phyloP scores from a whole-genome alignment of 108 stramenopile species.

The Pseudonitzschia delicatissima region DNA sequence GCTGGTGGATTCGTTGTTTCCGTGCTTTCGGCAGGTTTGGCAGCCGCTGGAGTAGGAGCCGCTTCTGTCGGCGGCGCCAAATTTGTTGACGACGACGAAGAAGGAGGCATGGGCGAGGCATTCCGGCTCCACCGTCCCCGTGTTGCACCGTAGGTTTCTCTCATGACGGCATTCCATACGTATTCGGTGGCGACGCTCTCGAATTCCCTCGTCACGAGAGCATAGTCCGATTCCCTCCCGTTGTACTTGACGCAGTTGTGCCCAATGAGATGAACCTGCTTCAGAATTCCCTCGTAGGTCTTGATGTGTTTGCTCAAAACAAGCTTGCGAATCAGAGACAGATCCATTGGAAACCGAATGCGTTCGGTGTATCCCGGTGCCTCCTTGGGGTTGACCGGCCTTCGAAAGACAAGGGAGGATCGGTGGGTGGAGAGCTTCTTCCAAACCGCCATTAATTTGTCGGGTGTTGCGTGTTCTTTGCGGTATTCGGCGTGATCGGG shows the following conservation, averaged over 20 bases:
- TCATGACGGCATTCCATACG: constrained; percentile 28
- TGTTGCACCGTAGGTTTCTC: not conserved
- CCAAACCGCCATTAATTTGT: constrained; percentile 54
- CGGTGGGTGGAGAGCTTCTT: constrained; percentile 76
- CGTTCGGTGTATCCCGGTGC: constrained; percentile 82
- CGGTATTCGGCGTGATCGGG: constrained; percentile 43
- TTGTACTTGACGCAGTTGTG: constrained; percentile 80
- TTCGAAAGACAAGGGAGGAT: constrained; percentile 75
- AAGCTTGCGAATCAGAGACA: constrained; percentile 72
- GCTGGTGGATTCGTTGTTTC: not conserved
- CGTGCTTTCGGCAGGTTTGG: not conserved
- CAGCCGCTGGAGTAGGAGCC: not conserved
- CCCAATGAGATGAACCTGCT: constrained; percentile 62
- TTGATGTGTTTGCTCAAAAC: constrained; percentile 50
- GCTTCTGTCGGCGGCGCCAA: constrained; percentile 1
- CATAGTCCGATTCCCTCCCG: constrained; percentile 78
- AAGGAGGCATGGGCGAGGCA: not conserved
- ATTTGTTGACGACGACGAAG: not conserved
- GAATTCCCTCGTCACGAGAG: constrained; percentile 70
- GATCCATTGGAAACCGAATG: constrained; percentile 76
- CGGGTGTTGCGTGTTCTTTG: constrained; percentile 37
- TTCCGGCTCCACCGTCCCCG: not conserved
- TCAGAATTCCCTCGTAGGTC: constrained; percentile 55
- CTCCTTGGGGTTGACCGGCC: constrained; percentile 67
- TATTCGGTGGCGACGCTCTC: constrained; percentile 30